Evolutionary conservation across 2,329 filamentous ascomycete species (phyloP).

Genomic region (Cadophora luteo-olivacea): DNA sequence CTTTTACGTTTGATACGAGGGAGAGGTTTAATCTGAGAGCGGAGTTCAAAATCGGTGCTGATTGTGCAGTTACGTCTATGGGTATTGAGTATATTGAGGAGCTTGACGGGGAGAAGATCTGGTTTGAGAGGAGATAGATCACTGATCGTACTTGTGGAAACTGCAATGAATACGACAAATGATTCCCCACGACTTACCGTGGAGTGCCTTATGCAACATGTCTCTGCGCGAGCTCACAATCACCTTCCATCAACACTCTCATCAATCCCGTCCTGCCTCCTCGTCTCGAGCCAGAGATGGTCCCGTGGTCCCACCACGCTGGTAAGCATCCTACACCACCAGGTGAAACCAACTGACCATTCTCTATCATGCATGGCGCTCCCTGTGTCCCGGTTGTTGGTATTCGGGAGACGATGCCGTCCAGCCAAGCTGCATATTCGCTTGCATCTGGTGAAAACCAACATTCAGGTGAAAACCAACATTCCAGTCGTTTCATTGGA

Average conservation of each 20-base stretch:
- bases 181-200: background rate
- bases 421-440: background rate
- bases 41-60: constrained; percentile 26
- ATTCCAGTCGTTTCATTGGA: background rate
- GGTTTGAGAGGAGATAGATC: constrained; percentile 23
- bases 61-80: constrained; percentile 22
- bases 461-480: background rate
- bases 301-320: background rate
- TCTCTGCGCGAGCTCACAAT: background rate
- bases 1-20: constrained; percentile 8
- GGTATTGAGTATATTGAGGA: constrained; percentile 22
- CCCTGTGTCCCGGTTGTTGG: background rate
- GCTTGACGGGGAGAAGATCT: constrained; percentile 28
- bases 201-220: background rate
- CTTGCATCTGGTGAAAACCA: background rate
- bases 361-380: background rate
- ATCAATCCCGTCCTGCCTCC: background rate
- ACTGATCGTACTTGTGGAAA: background rate
- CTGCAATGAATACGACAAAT: background rate
- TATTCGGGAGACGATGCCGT: background rate
- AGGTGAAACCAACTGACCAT: background rate
- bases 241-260: background rate
- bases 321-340: background rate
- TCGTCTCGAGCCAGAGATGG: background rate
- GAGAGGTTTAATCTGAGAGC: constrained; percentile 18